Conservation (phyloP, 305 asterid species). For the Petunia hybrid region DNA sequence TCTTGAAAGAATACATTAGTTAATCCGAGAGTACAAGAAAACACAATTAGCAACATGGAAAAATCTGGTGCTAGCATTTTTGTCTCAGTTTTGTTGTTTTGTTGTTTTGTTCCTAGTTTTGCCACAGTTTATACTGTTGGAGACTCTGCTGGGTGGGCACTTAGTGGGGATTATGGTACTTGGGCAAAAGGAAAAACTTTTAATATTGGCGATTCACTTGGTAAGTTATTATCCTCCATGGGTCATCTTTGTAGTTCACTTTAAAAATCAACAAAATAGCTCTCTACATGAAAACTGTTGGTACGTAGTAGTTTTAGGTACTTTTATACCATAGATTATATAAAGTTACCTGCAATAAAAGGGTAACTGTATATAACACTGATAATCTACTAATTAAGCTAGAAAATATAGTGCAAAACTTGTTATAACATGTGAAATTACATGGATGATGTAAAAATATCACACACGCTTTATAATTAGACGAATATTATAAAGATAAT, state of each 20-base stretch:
- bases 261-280: background rate
- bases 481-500: too few relatives aligned
- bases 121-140: constrained; percentile 72
- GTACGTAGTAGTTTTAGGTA: background rate
- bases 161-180: constrained; percentile 56
- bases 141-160: constrained; percentile 74
- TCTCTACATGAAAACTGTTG: background rate
- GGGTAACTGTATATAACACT: too few relatives aligned
- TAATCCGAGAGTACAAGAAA: background rate
- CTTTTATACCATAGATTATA: too few relatives aligned
- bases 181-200: constrained; percentile 75
- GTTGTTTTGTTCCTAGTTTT: constrained; percentile 39
- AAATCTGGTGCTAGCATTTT: constrained; percentile 27
- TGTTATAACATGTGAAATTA: too few relatives aligned
- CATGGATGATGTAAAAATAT: too few relatives aligned
- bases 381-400: too few relatives aligned
- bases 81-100: constrained; percentile 41
- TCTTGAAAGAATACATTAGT: background rate
- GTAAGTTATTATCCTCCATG: constrained; percentile 42
- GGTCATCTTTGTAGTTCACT: too few relatives aligned
- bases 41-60: constrained; percentile 44
- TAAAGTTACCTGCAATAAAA: too few relatives aligned
- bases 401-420: too few relatives aligned
- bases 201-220: constrained; percentile 69
- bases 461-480: too few relatives aligned